Base-by-base conservation (phyloP, 306 rosid species). In the Prunus mume region DNA sequence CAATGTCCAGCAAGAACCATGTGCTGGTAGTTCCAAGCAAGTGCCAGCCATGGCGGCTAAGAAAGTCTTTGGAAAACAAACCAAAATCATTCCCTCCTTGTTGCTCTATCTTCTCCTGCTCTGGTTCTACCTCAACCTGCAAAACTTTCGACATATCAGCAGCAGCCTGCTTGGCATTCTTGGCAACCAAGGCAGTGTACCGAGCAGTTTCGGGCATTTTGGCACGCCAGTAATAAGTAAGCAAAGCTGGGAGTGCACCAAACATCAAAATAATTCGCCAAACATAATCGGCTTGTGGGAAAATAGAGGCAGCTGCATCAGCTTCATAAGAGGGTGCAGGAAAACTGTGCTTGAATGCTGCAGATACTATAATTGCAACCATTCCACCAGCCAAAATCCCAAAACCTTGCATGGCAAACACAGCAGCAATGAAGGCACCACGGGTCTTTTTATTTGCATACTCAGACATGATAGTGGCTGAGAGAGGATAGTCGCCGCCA, bases 121-220 rank as follows among this genome's bases (percentile, higher is more conserved):
- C 93, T 3, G 87, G 75, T 72, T 79, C 83, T 9, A 93, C 79
- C 15, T 87, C 91, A 67, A 93, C 93, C 64, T 87, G 90, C 43
- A 93, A 20, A 1, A 93, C 93, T 43, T 86, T 88, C 0, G 97
- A 90, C 97, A 93, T 93, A 41, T 93, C 98, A 5, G 88, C 69
- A 22, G 97, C 93, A 2, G 96, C 98, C 52, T 90, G 90, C 41
- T 81, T 83, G 0, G 80, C 83, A 81, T 91, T 85, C 85, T 88
- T 93, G 73, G 97, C 97, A 19, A 93, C 97, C 52, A 93, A 78
- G 74, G 98, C 97, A 19, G 96, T 93, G 85, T 91, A 93, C 22
- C 98, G 88, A 9, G 98, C 97, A 17, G 98, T 93, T 73, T 93
- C 96, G 0, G 97, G 98, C 97, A 93, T 93, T 70, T 88, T 91